These are phyloP conservation scores for Ilyonectria sp. DNA, from an alignment of 2,329 filamentous ascomycete genomes.

Conservation along the genomic window DNA sequence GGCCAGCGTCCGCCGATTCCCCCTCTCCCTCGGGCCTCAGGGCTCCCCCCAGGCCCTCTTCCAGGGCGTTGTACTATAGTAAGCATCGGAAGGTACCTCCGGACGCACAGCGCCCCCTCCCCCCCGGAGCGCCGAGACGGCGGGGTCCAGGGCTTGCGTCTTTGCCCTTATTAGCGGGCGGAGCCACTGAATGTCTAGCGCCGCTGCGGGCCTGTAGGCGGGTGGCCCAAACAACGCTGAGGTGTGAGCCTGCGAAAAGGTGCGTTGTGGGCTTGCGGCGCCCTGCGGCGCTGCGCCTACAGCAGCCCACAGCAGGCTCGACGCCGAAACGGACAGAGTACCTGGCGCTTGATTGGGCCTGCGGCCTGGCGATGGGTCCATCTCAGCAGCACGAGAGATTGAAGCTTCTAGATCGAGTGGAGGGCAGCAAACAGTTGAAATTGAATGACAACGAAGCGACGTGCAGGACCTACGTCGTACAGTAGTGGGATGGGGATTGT, in stretches of 20 bases:
- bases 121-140: conserved; percentile 27
- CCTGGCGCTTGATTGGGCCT: conserved; percentile 44
- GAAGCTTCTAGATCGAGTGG: conserved; percentile 45
- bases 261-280: conserved; percentile 33
- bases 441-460: conserved; percentile 28
- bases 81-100: conserved; percentile 22
- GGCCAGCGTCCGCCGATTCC: conserved; percentile 23
- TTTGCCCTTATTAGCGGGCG: conserved; percentile 46
- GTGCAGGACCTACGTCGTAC: conserved; percentile 38
- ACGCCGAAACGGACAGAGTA: conserved; percentile 31
- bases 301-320: conserved; percentile 19
- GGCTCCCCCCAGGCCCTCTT: conserved; percentile 9
- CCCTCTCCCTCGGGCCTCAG: conserved; percentile 12
- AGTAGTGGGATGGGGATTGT: conserved; percentile 42
- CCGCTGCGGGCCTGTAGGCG: conserved; percentile 43
- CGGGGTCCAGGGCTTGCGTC: conserved; percentile 30
- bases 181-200: conserved; percentile 47
- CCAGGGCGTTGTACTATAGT: conserved; percentile 22
- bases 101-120: conserved; percentile 6
- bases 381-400: conserved; percentile 48
- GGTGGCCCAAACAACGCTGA: conserved; percentile 36
- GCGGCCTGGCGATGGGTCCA: conserved; percentile 29
- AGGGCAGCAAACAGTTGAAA: conserved; percentile 36
- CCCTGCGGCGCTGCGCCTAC: conserved; percentile 36
- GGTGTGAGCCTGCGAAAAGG: conserved; percentile 18